phyloP scores from a whole-genome alignment of 2,329 filamentous ascomycete species.

The Coniella lustricola region DNA sequence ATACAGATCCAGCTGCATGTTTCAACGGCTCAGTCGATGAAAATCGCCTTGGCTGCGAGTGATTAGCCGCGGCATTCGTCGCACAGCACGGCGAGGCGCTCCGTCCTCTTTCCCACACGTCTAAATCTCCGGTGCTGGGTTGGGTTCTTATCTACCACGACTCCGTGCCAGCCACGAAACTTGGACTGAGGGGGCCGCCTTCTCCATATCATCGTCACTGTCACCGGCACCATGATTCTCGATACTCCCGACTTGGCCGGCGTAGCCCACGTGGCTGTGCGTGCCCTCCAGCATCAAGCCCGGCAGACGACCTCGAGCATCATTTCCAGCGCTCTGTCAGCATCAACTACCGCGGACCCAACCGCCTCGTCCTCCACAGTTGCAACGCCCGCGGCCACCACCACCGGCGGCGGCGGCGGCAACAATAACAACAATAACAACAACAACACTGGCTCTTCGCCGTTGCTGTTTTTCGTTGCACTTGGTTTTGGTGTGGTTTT shows the following conservation, averaged over 20 bases:
- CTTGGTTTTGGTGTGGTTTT: conserved; percentile 97
- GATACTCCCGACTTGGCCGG: conserved; percentile 12
- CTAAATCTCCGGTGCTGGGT: not conserved
- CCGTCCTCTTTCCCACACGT: not conserved
- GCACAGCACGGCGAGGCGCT: not conserved
- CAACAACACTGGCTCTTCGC: conserved; percentile 43
- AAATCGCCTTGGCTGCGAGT: conserved; percentile 5
- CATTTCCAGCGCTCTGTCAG: conserved; percentile 6
- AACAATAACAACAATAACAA: conserved; percentile 15
- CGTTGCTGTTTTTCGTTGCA: conserved; percentile 86
- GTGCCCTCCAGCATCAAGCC: conserved; percentile 13
- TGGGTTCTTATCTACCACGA: not conserved
- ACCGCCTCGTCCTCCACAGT: not conserved
- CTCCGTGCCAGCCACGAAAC: no score
- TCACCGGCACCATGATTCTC: conserved; percentile 6
- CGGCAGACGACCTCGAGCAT: conserved; percentile 4
- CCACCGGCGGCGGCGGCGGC: conserved; percentile 16
- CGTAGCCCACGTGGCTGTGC: conserved; percentile 11
- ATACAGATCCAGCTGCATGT: not conserved
- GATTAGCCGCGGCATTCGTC: conserved; percentile 8
- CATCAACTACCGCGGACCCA: conserved; percentile 5
- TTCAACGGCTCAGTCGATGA: conserved; percentile 1
- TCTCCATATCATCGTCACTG: no score
- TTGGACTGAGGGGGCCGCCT: no score
- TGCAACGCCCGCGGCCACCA: not conserved